phyloP scores from a whole-genome alignment of 2,329 filamentous ascomycete genomes.

The Kalaharituber pfeilii region DNA sequence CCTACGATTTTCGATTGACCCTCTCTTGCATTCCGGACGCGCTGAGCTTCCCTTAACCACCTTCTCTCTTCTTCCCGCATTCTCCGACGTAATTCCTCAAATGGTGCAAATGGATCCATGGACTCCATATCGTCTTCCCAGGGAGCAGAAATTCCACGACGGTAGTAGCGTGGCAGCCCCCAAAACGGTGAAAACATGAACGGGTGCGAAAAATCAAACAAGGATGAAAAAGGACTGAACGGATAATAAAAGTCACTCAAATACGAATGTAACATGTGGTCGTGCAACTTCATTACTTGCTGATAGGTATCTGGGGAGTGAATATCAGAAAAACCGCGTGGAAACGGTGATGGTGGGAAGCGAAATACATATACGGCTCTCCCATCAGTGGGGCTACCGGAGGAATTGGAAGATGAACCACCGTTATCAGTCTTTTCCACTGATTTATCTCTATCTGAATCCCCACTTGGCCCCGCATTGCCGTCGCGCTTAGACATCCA shows the following conservation, averaged over 20 bases:
- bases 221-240: background rate
- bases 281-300: background rate
- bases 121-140: background rate
- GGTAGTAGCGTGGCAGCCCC: background rate
- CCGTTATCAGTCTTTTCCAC: background rate
- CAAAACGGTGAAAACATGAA: background rate
- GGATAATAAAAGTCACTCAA: background rate
- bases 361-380: constrained; percentile 1
- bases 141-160: background rate
- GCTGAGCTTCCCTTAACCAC: background rate
- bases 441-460: background rate
- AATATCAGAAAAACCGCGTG: background rate
- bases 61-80: background rate
- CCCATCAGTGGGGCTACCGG: background rate
- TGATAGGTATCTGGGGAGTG: background rate
- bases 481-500: background rate
- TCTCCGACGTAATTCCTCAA: no score
- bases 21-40: no score
- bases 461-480: background rate
- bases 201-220: background rate
- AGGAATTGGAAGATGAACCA: background rate
- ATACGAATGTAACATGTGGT: background rate
- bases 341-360: background rate
- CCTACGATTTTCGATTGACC: no score
- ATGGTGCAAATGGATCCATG: background rate